Percentiles rank a stretch among this genome's conserved stretches.
Evolutionary conservation across 495 filamentous ascomycete genomes (phyloP).

Genomic region (Ramalina intermedia): DNA sequence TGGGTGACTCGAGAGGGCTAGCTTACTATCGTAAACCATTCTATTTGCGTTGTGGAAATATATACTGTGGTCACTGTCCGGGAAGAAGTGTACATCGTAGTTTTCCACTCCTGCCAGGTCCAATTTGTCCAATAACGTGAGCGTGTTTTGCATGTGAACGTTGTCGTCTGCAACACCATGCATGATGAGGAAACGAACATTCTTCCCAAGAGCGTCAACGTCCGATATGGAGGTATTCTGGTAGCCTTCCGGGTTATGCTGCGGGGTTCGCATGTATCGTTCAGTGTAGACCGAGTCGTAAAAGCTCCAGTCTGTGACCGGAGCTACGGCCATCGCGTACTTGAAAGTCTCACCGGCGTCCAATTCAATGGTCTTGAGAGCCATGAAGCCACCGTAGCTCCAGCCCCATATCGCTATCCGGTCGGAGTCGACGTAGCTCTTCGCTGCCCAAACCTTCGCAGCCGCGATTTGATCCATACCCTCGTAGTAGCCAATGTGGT

Average conservation of each 20-base stretch:
- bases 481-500: constrained; percentile 74
- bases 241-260: constrained; percentile 68
- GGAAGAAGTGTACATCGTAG: constrained; percentile 92
- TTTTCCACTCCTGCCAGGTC: constrained; percentile 78
- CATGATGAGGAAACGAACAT: constrained; percentile 82
- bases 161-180: constrained; percentile 93
- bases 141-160: constrained; percentile 86
- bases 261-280: constrained; percentile 86
- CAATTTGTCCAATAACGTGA: constrained; percentile 73
- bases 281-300: constrained; percentile 96
- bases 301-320: constrained; percentile 91
- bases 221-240: constrained; percentile 59
- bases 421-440: constrained; percentile 67
- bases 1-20: background rate
- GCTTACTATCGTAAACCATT: constrained; percentile 91
- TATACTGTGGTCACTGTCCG: constrained; percentile 91
- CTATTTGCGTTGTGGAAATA: constrained; percentile 85
- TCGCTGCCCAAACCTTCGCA: constrained; percentile 70
- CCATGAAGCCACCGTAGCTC: constrained; percentile 95
- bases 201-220: constrained; percentile 49
- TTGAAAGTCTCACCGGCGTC: constrained; percentile 82
- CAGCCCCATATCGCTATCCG: constrained; percentile 94
- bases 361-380: constrained; percentile 85
- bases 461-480: constrained; percentile 81
- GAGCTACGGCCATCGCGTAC: constrained; percentile 96